These are phyloP conservation scores for Thinopyrum elongatum DNA, from an alignment of 176 grass and related monocot genomes.

Conservation along the genomic window DNA sequence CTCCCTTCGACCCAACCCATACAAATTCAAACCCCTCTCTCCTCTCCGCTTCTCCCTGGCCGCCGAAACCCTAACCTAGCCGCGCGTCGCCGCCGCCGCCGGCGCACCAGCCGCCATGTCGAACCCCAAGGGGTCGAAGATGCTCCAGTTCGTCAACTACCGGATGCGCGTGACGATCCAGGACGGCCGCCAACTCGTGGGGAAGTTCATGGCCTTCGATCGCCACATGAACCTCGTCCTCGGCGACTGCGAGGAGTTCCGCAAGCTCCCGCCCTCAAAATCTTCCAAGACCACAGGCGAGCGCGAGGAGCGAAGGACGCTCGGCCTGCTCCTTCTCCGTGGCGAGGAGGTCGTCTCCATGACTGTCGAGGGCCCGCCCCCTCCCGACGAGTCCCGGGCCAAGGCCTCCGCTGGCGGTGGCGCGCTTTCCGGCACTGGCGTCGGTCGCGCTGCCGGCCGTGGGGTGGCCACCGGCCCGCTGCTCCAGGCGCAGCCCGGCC, in stretches of 20 bases:
- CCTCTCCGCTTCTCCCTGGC: not conserved
- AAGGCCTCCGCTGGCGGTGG: constrained; percentile 56
- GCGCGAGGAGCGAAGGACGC: constrained; percentile 89
- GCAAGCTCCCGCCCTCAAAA: constrained; percentile 82
- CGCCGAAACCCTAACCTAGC: constrained; percentile 52
- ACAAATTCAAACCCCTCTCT: constrained; percentile 33
- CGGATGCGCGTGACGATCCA: constrained; percentile 99
- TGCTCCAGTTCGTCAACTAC: constrained; percentile 99
- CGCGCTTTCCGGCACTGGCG: constrained; percentile 56
- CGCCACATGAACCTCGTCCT: constrained; percentile 99
- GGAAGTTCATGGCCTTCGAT: constrained; percentile 99
- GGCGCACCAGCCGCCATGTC: constrained; percentile 53
- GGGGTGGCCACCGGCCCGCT: constrained; percentile 72
- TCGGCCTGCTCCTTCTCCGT: constrained; percentile 92
- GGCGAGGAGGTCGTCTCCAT: constrained; percentile 97
- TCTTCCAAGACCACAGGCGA: constrained; percentile 69
- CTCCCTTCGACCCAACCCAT: not conserved
- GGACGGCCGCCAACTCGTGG: constrained; percentile 91
- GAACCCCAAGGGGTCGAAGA: constrained; percentile 98
- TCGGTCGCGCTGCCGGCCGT: constrained; percentile 73
- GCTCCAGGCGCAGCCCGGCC: constrained; percentile 80
- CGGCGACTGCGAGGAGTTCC: constrained; percentile 99
- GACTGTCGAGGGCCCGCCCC: constrained; percentile 95
- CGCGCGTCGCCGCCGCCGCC: not conserved
- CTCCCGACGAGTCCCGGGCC: constrained; percentile 87